Conservation (phyloP, 2,329 filamentous ascomycete species). For the Ophioceras dolichostomum region DNA sequence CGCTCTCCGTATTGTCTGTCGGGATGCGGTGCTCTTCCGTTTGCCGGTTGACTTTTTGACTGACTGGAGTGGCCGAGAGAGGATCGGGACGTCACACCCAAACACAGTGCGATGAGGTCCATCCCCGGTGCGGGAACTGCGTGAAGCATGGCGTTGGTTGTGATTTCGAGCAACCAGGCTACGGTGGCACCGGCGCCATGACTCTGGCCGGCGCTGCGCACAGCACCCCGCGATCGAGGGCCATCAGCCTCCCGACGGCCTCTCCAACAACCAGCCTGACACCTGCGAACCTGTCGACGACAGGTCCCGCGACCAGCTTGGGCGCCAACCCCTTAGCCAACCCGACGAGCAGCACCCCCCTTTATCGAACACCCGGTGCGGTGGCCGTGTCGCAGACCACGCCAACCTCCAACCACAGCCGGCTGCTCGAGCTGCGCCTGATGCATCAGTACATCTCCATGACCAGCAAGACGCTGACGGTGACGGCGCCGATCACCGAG, state of each 20-base stretch:
- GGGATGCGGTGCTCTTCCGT: no score
- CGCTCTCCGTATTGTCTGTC: no score
- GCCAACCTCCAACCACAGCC: constrained; percentile 21
- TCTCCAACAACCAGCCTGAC: no score
- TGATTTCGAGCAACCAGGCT: constrained; percentile 44
- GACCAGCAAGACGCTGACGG: constrained; percentile 47
- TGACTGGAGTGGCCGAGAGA: no score
- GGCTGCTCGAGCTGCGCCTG: constrained; percentile 47
- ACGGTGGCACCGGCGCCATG: constrained; percentile 1
- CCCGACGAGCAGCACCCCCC: constrained; percentile 16
- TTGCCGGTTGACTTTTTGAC: no score
- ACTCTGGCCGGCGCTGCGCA: constrained; percentile 7
- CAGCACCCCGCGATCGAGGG: no score
- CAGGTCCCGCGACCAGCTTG: constrained; percentile 10
- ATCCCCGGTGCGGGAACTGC: constrained; percentile 54
- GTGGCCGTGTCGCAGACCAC: constrained; percentile 21
- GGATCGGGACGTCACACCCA: no score
- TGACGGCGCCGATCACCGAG: constrained; percentile 35
- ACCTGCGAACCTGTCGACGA: no score
- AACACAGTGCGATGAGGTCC: constrained; percentile 51
- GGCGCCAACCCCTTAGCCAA: no score
- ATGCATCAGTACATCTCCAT: constrained; percentile 53
- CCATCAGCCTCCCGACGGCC: no score
- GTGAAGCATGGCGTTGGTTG: constrained; percentile 53
- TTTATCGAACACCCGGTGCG: constrained; percentile 22